Conservation (phyloP, 148 eudicot species). For the Cornus controversa region DNA sequence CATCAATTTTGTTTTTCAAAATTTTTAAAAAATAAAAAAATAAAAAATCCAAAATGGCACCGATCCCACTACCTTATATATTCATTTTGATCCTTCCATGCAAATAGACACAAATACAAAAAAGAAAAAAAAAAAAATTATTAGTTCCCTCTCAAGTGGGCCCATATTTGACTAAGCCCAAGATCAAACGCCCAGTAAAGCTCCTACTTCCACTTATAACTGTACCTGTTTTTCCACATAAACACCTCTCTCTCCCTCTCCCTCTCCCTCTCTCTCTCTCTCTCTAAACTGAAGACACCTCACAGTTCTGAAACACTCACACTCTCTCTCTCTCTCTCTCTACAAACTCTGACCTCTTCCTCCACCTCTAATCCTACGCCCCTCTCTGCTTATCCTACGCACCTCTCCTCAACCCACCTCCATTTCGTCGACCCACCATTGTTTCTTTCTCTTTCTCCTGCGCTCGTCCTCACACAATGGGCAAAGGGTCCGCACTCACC, state of each 20-base stretch:
- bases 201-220: too few relatives aligned
- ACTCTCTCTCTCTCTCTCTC: not conserved
- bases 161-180: too few relatives aligned
- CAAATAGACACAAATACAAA: too few relatives aligned
- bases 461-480: conserved; percentile 17
- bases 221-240: too few relatives aligned
- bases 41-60: too few relatives aligned
- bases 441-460: not conserved
- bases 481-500: conserved; percentile 28
- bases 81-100: too few relatives aligned
- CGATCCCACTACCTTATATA: too few relatives aligned
- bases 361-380: not conserved
- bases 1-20: too few relatives aligned
- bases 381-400: not conserved
- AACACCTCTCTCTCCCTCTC: not conserved
- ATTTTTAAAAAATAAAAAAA: too few relatives aligned
- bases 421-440: not conserved
- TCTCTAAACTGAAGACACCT: not conserved
- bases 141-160: too few relatives aligned
- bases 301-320: not conserved
- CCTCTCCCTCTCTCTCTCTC: not conserved
- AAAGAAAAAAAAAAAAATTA: too few relatives aligned
- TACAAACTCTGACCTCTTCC: not conserved
- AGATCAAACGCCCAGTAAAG: too few relatives aligned
- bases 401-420: not conserved